Conservation (phyloP, 768 basidiomycete genomes). For the Ramaria rubella region DNA sequence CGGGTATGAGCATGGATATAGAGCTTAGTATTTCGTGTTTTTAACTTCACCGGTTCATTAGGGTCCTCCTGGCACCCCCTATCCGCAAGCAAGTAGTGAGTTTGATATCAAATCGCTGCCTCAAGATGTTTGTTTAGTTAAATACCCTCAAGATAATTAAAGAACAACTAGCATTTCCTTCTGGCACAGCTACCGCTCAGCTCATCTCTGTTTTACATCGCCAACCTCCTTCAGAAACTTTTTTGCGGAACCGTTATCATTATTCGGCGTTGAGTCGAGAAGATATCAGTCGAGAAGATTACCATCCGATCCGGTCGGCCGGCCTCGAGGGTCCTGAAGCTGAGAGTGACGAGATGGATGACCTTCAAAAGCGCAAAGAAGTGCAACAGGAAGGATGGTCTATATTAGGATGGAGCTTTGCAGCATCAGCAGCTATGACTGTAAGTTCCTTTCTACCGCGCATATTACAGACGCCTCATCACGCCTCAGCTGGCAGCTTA, state of each 20-base stretch:
- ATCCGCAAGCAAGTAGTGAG: constrained; percentile 89
- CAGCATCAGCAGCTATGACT: constrained; percentile 65
- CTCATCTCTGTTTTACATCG: constrained; percentile 86
- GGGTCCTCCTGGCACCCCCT: constrained; percentile 94
- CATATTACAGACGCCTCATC: constrained; percentile 1
- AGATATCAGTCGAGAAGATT: constrained; percentile 6
- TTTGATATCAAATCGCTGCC: constrained; percentile 13
- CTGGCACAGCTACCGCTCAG: constrained; percentile 94
- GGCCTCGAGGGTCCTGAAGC: constrained; percentile 19
- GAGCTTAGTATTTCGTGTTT: not conserved
- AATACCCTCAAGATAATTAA: constrained; percentile 64
- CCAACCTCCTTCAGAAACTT: constrained; percentile 58
- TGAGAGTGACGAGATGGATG: constrained; percentile 24
- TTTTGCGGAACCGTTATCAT: constrained; percentile 47
- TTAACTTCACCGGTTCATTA: constrained; percentile 22
- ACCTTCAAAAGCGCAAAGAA: constrained; percentile 38
- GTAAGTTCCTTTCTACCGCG: constrained; percentile 37
- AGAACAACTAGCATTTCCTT: constrained; percentile 90
- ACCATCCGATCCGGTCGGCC: constrained; percentile 4
- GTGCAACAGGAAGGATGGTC: constrained; percentile 70
- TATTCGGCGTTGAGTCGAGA: constrained; percentile 35
- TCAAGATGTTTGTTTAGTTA: no score
- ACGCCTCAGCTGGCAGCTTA: constrained; percentile 66
- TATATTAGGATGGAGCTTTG: constrained; percentile 72
- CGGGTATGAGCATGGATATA: constrained; percentile 41